phyloP scores from a whole-genome alignment of 1,139 yeast genomes.

The Geotrichum europaeum region DNA sequence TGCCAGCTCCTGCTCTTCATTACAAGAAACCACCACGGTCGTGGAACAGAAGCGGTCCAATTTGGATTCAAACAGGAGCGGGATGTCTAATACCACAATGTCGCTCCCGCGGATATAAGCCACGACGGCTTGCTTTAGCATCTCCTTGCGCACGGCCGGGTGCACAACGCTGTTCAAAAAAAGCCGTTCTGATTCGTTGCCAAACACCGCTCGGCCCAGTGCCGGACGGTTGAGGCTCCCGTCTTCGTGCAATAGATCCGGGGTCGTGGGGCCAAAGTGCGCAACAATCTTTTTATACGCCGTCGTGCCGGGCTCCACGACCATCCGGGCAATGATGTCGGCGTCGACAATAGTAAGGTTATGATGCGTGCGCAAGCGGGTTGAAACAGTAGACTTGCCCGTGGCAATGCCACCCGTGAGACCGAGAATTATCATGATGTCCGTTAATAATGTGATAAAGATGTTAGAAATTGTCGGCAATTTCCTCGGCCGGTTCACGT shows the following conservation, averaged over 20 bases:
- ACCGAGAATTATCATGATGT: constrained; percentile 75
- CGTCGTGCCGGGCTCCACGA: constrained; percentile 70
- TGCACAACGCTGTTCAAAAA: constrained; percentile 74
- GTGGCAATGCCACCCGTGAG: constrained; percentile 95
- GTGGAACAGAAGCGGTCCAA: constrained; percentile 67
- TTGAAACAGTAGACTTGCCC: constrained; percentile 90
- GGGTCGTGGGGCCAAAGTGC: constrained; percentile 52
- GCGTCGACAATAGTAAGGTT: constrained; percentile 72
- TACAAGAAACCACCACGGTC: constrained; percentile 63
- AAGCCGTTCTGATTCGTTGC: constrained; percentile 47
- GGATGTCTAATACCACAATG: constrained; percentile 79
- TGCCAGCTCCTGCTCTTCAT: constrained; percentile 49
- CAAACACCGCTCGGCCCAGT: constrained; percentile 75
- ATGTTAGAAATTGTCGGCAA: neutral
- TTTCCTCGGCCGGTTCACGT: neutral
- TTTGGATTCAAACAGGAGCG: constrained; percentile 76
- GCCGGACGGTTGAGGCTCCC: constrained; percentile 53
- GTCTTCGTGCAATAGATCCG: constrained; percentile 47
- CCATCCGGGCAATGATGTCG: constrained; percentile 77
- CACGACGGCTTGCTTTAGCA: constrained; percentile 49
- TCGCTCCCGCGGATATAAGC: constrained; percentile 50
- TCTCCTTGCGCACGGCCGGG: constrained; percentile 76
- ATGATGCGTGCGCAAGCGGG: constrained; percentile 46
- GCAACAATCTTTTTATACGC: constrained; percentile 63
- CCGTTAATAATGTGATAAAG: neutral